phyloP scores from a whole-genome alignment of 192 early-diverging fungal species.

The Rhizoclosmatium globosum region DNA sequence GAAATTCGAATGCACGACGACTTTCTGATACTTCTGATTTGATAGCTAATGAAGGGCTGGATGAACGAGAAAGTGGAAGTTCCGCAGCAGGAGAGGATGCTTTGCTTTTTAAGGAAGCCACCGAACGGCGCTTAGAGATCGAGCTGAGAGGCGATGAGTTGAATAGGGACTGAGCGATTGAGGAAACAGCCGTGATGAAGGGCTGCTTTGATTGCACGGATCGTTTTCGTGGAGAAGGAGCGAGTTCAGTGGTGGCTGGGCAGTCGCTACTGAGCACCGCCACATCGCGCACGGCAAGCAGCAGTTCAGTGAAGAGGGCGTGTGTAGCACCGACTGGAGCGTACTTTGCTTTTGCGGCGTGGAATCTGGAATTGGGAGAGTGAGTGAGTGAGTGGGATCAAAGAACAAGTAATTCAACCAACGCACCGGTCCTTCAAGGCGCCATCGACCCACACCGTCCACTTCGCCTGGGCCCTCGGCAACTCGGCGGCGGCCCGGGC shows the following conservation, averaged over 20 bases:
- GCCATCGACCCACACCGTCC: conserved; percentile 32
- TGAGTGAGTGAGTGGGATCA: background rate
- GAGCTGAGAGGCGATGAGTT: background rate
- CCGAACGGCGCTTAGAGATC: background rate
- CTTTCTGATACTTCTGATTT: too few species aligned
- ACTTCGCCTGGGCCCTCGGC: conserved; percentile 20
- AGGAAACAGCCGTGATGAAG: background rate
- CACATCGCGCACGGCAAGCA: conserved; percentile 5
- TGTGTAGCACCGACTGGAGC: conserved; percentile 12
- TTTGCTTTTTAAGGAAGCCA: background rate
- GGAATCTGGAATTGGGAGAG: conserved; percentile 14
- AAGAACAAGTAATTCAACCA: background rate
- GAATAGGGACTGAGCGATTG: background rate
- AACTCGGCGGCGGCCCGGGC: background rate
- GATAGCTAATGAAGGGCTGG: too few species aligned
- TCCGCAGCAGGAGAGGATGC: background rate
- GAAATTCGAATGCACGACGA: too few species aligned
- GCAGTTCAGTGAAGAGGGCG: conserved; percentile 26
- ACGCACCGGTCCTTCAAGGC: conserved; percentile 26
- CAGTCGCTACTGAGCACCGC: background rate
- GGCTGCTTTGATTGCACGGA: background rate
- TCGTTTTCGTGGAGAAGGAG: background rate
- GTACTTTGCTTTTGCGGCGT: conserved; percentile 10
- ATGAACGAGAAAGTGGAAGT: too few species aligned
- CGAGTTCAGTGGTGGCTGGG: background rate